A percentile compares a stretch with the other conserved stretches of the same genome.
These are phyloP conservation scores for Colletotrichum sp. DNA, from an alignment of 2,329 filamentous ascomycete genomes.

Conservation along the genomic window DNA sequence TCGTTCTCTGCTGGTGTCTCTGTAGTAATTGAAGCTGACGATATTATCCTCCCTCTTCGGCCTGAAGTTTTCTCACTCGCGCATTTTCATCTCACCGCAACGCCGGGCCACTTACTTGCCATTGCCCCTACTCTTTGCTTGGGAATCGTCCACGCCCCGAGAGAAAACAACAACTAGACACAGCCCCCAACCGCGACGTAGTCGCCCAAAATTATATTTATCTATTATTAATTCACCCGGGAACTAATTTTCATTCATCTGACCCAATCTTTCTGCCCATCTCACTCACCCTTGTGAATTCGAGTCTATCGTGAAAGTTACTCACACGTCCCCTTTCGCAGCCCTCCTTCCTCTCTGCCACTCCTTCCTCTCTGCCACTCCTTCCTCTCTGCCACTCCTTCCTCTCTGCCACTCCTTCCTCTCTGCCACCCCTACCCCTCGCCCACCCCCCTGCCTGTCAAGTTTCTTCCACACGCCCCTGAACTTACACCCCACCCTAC, in stretches of 20 bases:
- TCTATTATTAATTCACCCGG: too few relatives aligned
- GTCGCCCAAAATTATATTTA: too few relatives aligned
- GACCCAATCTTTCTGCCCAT: neutral
- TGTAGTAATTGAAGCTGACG: neutral
- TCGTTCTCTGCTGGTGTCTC: neutral
- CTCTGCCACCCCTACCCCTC: too few relatives aligned
- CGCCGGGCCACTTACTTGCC: neutral
- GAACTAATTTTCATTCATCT: neutral
- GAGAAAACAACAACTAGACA: neutral
- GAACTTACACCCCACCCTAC: neutral
- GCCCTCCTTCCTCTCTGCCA: neutral
- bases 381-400: too few relatives aligned
- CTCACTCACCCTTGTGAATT: neutral
- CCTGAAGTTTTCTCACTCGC: neutral
- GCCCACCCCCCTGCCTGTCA: neutral
- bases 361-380: too few relatives aligned
- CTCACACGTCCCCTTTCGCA: neutral
- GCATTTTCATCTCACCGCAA: neutral
- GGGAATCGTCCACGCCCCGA: neutral
- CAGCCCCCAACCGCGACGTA: too few relatives aligned
- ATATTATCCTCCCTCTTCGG: neutral
- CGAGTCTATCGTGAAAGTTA: neutral
- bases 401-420: neutral
- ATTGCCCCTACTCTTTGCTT: neutral
- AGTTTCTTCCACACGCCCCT: neutral